Base-by-base conservation (phyloP, 2,329 filamentous ascomycete species). In the Trichoderma harzianum region DNA sequence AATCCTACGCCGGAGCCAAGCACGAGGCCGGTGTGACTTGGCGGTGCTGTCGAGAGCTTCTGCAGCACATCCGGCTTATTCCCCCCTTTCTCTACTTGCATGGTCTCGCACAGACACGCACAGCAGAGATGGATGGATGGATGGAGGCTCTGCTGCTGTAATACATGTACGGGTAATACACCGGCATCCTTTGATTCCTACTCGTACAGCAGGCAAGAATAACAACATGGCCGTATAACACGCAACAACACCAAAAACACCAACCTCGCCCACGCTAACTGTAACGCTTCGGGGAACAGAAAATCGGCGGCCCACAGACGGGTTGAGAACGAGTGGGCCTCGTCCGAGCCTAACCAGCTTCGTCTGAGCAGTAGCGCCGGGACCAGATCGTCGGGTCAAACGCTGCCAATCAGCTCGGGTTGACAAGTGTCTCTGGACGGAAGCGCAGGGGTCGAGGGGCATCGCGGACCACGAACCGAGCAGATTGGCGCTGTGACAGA, bases 371-470 rank as follows among this genome's bases (percentile, higher is more conserved):
- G 76, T 78, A 75, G 76, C 78, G 78, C 79, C 78, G 75, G 76
- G 78, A 79, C 79, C 78, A 80, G 75, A 80, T 79, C 78, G 76
- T 76, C 76, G 78, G 78, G 75, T 73, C 73, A 28, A 39, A 55
- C 24, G 28, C 47, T 71, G 65, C 74, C 74, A 75, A 70, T 75
- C 65, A 73, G 72, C 51, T 30, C 34, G 21, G 30, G 65, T 62
- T 36, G 39, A 39, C 26, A n/a, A 58, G 64, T 36, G 32, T 51
- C 26, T 62, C 36, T 47, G 24, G 58, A 26, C 30, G 14, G 24
- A 57, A 60, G 58, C 51, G 34, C 66, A 62, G 69, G 66, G 66
- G 64, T 58, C 36, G 53, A 68, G 55, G 66, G 67, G 30, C 60
- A 66, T 60, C 62, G 69, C 69, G 69, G 69, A 39, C 53, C 69